A percentile compares a stretch with the other conserved stretches of the same genome.
Conservation (phyloP, 2,329 filamentous ascomycete species). For the Cercospora brassicicola region DNA sequence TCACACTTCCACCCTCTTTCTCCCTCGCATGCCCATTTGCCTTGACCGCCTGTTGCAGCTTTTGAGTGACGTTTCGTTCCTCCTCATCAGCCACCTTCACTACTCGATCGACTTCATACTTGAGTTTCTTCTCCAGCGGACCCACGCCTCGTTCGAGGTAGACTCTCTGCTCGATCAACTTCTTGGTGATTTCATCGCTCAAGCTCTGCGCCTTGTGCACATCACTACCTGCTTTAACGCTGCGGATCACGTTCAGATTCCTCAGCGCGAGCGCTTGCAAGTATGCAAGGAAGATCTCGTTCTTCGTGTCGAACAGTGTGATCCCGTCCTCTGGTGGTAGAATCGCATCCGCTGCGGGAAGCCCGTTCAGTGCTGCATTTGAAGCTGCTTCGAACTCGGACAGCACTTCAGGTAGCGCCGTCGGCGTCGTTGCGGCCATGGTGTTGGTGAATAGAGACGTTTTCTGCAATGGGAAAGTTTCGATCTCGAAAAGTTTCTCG, state of each 20-base stretch:
- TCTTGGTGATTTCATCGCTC: constrained; percentile 71
- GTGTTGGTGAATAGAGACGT: not conserved
- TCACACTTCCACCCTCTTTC: constrained; percentile 32
- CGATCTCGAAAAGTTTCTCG: constrained; percentile 3
- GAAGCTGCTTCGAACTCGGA: constrained; percentile 58
- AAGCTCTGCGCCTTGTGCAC: constrained; percentile 46
- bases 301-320: constrained; percentile 92
- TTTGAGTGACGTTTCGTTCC: constrained; percentile 49
- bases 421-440: constrained; percentile 35
- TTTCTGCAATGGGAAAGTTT: not conserved
- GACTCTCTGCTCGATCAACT: constrained; percentile 85
- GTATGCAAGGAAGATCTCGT: constrained; percentile 94
- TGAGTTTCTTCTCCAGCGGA: constrained; percentile 83
- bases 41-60: constrained; percentile 37
- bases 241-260: constrained; percentile 47
- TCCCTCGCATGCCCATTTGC: constrained; percentile 24
- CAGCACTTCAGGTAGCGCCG: constrained; percentile 44
- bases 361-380: constrained; percentile 56
- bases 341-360: constrained; percentile 61
- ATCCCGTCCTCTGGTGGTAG: constrained; percentile 81
- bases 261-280: constrained; percentile 87
- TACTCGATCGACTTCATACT: constrained; percentile 95
- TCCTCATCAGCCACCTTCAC: constrained; percentile 80
- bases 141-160: constrained; percentile 91
- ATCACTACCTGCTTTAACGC: constrained; percentile 40